A percentile compares a stretch with the other conserved stretches of the same genome.
Evolutionary conservation across 345 rosid species (phyloP).

Genomic region (Cardamine occulta): DNA sequence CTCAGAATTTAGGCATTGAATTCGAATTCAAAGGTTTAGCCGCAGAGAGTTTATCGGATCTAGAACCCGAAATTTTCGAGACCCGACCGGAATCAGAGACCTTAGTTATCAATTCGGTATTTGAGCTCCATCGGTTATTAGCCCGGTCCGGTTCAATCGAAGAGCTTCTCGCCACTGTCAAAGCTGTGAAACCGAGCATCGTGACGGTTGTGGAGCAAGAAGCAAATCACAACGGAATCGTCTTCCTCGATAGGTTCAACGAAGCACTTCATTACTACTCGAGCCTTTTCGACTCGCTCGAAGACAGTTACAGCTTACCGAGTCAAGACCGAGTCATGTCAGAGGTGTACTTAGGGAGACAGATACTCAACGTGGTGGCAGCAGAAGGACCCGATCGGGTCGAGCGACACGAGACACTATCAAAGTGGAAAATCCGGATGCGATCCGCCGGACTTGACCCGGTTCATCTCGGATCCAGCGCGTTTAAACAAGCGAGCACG

Average conservation of each 20-base stretch:
- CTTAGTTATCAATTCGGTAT: conserved; percentile 75
- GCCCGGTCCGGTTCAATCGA: conserved; percentile 49
- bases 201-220: conserved; percentile 85
- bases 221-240: conserved; percentile 73
- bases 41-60: conserved; percentile 63
- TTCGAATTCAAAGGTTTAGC: conserved; percentile 74
- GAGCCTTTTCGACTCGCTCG: conserved; percentile 83
- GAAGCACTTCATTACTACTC: conserved; percentile 83
- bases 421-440: conserved; percentile 66
- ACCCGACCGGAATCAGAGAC: conserved; percentile 65
- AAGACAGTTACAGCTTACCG: conserved; percentile 52
- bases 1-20: conserved; percentile 65
- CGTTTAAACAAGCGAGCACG: conserved; percentile 89
- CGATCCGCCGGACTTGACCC: conserved; percentile 61
- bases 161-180: conserved; percentile 60
- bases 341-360: conserved; percentile 69
- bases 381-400: conserved; percentile 71
- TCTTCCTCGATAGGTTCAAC: conserved; percentile 73
- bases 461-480: conserved; percentile 76
- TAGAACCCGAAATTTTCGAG: conserved; percentile 84
- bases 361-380: conserved; percentile 73
- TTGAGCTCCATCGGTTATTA: conserved; percentile 71
- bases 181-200: conserved; percentile 65
- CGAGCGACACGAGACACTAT: conserved; percentile 80
- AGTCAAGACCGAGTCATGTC: conserved; percentile 74